A percentile compares a stretch with the other conserved stretches of the same genome.
phyloP scores from a whole-genome alignment of 1,284 basidiomycete genomes.

The Volvariella surrecta region DNA sequence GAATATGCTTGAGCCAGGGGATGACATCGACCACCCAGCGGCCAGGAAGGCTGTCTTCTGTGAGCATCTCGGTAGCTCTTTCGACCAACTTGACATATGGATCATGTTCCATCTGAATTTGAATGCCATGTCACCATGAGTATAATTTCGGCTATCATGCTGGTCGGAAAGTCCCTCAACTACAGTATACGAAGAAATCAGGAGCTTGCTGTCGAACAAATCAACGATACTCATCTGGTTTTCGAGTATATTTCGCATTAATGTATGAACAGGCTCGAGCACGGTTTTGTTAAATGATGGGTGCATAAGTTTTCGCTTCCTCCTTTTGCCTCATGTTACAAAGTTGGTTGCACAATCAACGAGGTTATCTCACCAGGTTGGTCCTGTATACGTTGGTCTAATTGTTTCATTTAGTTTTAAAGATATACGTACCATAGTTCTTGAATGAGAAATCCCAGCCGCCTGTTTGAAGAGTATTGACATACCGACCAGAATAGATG shows the following conservation, averaged over 20 bases:
- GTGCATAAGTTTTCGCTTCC: conserved; percentile 11
- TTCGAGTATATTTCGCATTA: conserved; percentile 16
- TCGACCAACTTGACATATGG: conserved; percentile 10
- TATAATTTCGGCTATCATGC: conserved; percentile 17
- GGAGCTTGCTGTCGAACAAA: conserved; percentile 18
- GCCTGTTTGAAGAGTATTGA: conserved; percentile 20
- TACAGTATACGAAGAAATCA: not conserved
- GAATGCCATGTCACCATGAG: not conserved
- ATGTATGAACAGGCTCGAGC: conserved; percentile 10
- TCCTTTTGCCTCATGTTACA: not conserved
- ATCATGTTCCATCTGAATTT: conserved; percentile 6
- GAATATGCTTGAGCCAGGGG: conserved; percentile 24
- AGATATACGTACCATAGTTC: conserved; percentile 1
- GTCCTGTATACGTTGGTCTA: no score
- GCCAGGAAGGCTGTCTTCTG: conserved; percentile 10
- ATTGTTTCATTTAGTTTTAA: no score
- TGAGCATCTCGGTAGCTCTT: conserved; percentile 1
- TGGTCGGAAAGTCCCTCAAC: conserved; percentile 6
- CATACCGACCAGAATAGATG: conserved; percentile 2
- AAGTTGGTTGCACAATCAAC: no score
- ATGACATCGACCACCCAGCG: conserved; percentile 11
- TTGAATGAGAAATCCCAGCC: conserved; percentile 10
- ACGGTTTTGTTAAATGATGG: conserved; percentile 8
- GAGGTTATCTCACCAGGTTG: no score
- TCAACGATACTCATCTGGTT: conserved; percentile 16